Evolutionary conservation across 371 early-diverging fungal genomes (phyloP).

Genomic region (Batkoa obscura): DNA sequence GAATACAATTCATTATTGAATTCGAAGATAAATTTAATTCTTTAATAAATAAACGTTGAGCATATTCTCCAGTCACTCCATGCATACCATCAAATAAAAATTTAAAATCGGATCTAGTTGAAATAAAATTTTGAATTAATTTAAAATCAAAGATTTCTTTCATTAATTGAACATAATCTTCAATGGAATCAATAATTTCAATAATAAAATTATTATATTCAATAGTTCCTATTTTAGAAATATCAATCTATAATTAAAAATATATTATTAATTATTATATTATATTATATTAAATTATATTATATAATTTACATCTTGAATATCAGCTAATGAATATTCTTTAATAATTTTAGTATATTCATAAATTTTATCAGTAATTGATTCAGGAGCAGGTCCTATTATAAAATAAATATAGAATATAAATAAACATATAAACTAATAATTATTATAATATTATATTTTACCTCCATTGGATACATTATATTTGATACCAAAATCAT

Average conservation of each 20-base stretch:
- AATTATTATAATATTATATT: too few relatives aligned
- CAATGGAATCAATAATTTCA: conserved; percentile 76
- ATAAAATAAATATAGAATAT: neutral
- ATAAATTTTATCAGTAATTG: conserved; percentile 79
- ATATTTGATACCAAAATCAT: conserved; percentile 97
- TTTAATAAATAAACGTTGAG: conserved; percentile 59
- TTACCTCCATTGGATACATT: conserved; percentile 82
- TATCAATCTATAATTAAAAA: conserved; percentile 34
- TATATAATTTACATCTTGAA: conserved; percentile 32
- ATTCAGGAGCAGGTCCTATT: conserved; percentile 78
- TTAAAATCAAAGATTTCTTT: conserved; percentile 81
- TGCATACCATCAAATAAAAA: conserved; percentile 92
- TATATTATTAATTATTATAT: neutral
- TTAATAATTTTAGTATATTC: conserved; percentile 46
- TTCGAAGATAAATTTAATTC: conserved; percentile 68
- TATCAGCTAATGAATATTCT: conserved; percentile 39
- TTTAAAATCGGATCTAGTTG: conserved; percentile 41
- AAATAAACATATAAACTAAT: neutral
- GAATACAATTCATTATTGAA: conserved; percentile 66
- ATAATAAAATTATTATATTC: conserved; percentile 34
- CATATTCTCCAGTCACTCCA: conserved; percentile 96
- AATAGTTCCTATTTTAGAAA: conserved; percentile 43
- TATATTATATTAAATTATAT: too few relatives aligned
- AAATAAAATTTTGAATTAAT: conserved; percentile 56
- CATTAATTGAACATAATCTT: conserved; percentile 73